A percentile compares a stretch with the other conserved stretches of the same genome.
These are phyloP conservation scores for Suillus bovinus DNA, from an alignment of 768 basidiomycete species.

Conservation along the genomic window DNA sequence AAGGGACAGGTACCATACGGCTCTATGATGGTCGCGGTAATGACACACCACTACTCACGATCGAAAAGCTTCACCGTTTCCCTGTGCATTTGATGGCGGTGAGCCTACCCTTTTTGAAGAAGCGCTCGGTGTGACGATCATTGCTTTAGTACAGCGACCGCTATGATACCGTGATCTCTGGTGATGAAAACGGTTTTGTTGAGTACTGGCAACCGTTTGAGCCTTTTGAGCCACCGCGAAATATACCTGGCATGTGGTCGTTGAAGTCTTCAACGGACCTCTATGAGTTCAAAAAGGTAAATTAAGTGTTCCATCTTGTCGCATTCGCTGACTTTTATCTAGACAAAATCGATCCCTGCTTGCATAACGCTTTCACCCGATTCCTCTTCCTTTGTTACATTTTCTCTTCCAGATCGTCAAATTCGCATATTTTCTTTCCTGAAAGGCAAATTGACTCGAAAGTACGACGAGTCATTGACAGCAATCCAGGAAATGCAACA, in stretches of 20 bases:
- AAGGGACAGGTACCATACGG: conserved; percentile 68
- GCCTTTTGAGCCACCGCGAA: conserved; percentile 82
- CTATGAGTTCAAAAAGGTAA: conserved; percentile 97
- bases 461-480: conserved; percentile 91
- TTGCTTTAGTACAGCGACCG: conserved; percentile 77
- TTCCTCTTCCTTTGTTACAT: conserved; percentile 86
- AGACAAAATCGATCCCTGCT: conserved; percentile 92
- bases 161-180: conserved; percentile 90
- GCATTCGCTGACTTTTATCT: conserved; percentile 7
- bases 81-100: conserved; percentile 93
- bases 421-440: conserved; percentile 93
- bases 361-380: conserved; percentile 91
- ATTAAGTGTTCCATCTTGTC: conserved; percentile 10
- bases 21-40: conserved; percentile 93
- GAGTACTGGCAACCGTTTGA: conserved; percentile 96
- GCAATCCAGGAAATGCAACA: conserved; percentile 99
- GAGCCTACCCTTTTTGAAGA: conserved; percentile 29
- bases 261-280: conserved; percentile 91
- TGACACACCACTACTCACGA: conserved; percentile 71
- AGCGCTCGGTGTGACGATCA: conserved; percentile 3
- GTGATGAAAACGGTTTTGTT: conserved; percentile 91
- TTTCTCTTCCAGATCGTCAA: conserved; percentile 92
- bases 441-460: conserved; percentile 83
- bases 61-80: conserved; percentile 78
- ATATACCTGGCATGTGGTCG: conserved; percentile 79